Conservation (phyloP, 2,329 filamentous ascomycete species). For the Cytospora piceae region DNA sequence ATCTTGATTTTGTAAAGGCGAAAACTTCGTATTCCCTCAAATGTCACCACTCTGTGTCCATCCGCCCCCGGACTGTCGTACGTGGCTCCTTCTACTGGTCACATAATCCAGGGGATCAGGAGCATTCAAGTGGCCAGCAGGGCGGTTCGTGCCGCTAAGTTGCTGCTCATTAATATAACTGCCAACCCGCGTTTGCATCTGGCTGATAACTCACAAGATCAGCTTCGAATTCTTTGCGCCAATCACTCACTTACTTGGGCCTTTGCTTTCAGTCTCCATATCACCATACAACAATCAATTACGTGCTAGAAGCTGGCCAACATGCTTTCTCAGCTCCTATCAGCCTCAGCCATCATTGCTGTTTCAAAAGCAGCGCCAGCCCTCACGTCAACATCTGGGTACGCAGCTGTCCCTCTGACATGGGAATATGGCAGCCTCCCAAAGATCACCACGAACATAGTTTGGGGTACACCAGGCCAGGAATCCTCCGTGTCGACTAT, state of each 20-base stretch:
- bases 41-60: no score
- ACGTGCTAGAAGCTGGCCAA: neutral
- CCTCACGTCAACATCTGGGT: neutral
- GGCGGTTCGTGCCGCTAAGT: neutral
- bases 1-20: no score
- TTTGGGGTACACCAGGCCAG: constrained; percentile 12
- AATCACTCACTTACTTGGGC: neutral
- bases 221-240: neutral
- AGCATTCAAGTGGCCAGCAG: no score
- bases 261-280: neutral
- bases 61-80: no score
- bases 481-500: constrained; percentile 6
- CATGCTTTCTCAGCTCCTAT: constrained; percentile 2
- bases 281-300: neutral
- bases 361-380: constrained; percentile 2
- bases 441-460: constrained; percentile 12
- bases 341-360: neutral
- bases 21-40: no score
- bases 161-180: neutral
- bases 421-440: constrained; percentile 12
- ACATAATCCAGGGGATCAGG: no score
- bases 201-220: neutral
- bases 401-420: constrained; percentile 8
- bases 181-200: neutral
- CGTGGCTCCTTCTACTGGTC: no score